Percentiles rank a stretch among this genome's conserved stretches.
These are phyloP conservation scores for Populus hybrid DNA, from an alignment of 441 rosid species.

Conservation along the genomic window DNA sequence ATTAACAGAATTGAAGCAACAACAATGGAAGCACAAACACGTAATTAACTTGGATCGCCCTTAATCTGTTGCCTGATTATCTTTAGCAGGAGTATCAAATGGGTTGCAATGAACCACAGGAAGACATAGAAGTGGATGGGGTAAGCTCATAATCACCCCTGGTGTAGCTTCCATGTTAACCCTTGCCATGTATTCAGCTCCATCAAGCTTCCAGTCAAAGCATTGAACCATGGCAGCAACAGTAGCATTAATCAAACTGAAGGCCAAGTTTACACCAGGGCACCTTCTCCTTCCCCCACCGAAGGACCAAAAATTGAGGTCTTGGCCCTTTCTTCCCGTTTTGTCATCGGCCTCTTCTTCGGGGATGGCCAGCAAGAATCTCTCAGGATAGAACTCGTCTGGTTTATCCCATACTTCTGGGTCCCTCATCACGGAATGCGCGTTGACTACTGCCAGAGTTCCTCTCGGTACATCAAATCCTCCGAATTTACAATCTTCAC, in stretches of 20 bases:
- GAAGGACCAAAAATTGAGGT: slow-evolving; percentile 21
- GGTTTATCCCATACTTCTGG: slow-evolving; percentile 35
- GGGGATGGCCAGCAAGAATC: slow-evolving; percentile 22
- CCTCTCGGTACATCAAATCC: slow-evolving; percentile 25
- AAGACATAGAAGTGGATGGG: slow-evolving; percentile 27
- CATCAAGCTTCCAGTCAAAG: slow-evolving; percentile 29
- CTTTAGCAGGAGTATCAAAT: neutral
- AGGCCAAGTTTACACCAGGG: slow-evolving; percentile 28
- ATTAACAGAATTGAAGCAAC: neutral
- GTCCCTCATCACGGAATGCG: slow-evolving; percentile 36
- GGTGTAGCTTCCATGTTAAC: slow-evolving; percentile 21
- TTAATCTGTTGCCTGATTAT: neutral
- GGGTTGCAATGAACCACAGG: slow-evolving; percentile 23
- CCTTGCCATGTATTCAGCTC: neutral
- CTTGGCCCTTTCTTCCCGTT: neutral
- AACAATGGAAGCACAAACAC: neutral
- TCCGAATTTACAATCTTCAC: slow-evolving; percentile 23
- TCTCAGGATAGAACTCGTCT: slow-evolving; percentile 30
- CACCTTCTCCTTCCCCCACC: slow-evolving; percentile 36
- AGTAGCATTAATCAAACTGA: slow-evolving; percentile 12
- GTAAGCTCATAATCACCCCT: slow-evolving; percentile 20
- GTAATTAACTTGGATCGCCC: neutral
- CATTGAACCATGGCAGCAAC: slow-evolving; percentile 32
- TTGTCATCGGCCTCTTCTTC: neutral
- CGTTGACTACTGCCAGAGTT: slow-evolving; percentile 19